Percentiles rank a stretch among this genome's conserved stretches.
These are phyloP conservation scores for Tricladium varicosporioides DNA, from an alignment of 2,329 filamentous ascomycete species.

Conservation along the genomic window DNA sequence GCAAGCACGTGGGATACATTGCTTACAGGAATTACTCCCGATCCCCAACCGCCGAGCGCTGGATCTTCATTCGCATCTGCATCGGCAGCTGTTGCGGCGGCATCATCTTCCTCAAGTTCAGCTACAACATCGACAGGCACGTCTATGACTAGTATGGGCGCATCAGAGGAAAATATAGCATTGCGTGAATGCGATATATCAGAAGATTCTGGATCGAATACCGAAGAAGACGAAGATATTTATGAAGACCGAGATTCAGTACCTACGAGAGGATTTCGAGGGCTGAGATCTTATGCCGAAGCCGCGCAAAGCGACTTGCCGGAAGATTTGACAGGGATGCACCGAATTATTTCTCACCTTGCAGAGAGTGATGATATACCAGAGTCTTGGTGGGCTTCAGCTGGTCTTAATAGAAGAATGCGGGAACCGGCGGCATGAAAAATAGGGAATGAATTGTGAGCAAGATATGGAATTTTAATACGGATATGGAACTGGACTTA, in stretches of 20 bases:
- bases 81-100: conserved; percentile 27
- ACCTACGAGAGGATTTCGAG: conserved; percentile 9
- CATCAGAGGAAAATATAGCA: conserved; percentile 15
- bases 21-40: conserved; percentile 74
- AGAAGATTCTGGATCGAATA: conserved; percentile 24
- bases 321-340: conserved; percentile 58
- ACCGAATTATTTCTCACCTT: conserved; percentile 68
- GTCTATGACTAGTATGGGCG: conserved; percentile 28
- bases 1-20: conserved; percentile 73
- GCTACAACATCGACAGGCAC: conserved; percentile 26
- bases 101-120: conserved; percentile 25
- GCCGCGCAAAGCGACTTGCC: conserved; percentile 32
- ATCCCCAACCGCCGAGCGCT: conserved; percentile 75
- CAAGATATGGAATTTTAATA: neutral
- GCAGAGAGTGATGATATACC: conserved; percentile 72
- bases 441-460: neutral
- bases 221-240: conserved; percentile 38
- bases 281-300: conserved; percentile 30
- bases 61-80: conserved; percentile 69
- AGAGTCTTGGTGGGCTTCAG: conserved; percentile 78
- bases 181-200: conserved; percentile 31
- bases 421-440: conserved; percentile 35
- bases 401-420: conserved; percentile 61
- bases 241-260: conserved; percentile 18
- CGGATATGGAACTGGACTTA: neutral